A percentile compares a stretch with the other conserved stretches of the same genome.
These are phyloP conservation scores for Spinellus fusiger DNA, from an alignment of 192 early-diverging fungal genomes.

Conservation along the genomic window DNA sequence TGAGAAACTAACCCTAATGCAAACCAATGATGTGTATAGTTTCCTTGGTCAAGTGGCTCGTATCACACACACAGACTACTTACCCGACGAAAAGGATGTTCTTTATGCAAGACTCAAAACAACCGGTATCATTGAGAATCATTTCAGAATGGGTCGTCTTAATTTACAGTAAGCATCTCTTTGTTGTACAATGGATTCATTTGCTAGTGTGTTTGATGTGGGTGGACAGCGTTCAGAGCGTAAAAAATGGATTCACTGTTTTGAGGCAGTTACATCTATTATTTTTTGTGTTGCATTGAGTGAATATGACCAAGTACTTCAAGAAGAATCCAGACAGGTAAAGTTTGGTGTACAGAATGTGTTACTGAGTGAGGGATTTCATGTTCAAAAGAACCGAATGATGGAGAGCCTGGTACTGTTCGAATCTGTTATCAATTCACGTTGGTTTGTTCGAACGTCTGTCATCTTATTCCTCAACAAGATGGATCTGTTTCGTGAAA, in stretches of 20 bases:
- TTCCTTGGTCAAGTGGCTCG: conserved; percentile 89
- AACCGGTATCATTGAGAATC: conserved; percentile 93
- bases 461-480: conserved; percentile 87
- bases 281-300: conserved; percentile 83
- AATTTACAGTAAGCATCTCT: conserved; percentile 68
- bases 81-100: conserved; percentile 92
- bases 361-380: too few relatives aligned
- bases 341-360: too few relatives aligned
- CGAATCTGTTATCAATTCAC: conserved; percentile 79
- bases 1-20: background rate
- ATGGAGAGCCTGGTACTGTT: conserved; percentile 78
- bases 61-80: conserved; percentile 75
- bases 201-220: conserved; percentile 63
- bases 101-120: conserved; percentile 96
- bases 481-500: conserved; percentile 74
- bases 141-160: conserved; percentile 88
- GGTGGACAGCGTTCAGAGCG: conserved; percentile 68
- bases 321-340: conserved; percentile 63
- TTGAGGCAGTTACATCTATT: conserved; percentile 72
- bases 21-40: conserved; percentile 32
- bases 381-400: conserved; percentile 63
- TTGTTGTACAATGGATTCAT: background rate
- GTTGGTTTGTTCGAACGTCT: conserved; percentile 77
- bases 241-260: conserved; percentile 74
- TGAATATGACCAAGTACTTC: conserved; percentile 80